These are phyloP conservation scores for Chlorella sp. DNA, from an alignment of 139 green algal species.

Conservation along the genomic window DNA sequence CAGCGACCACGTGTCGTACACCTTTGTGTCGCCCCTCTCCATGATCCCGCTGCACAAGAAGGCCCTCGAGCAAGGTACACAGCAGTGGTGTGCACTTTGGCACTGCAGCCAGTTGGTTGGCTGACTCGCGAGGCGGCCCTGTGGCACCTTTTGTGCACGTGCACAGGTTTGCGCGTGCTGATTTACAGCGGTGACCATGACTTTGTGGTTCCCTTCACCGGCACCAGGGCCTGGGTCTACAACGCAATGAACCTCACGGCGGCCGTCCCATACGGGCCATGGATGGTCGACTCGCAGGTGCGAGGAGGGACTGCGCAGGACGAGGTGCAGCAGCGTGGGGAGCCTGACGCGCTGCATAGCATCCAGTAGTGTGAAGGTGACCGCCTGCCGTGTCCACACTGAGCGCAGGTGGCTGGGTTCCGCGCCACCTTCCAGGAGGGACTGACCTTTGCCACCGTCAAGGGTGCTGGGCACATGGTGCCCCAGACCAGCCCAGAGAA, in stretches of 20 bases:
- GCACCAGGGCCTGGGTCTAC: conserved; percentile 33
- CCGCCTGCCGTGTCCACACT: no score
- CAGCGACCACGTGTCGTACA: conserved; percentile 31
- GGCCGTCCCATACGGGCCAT: conserved; percentile 4
- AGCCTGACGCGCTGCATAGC: no score
- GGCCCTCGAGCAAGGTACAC: conserved; percentile 26
- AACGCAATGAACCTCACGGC: conserved; percentile 7
- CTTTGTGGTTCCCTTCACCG: conserved; percentile 42
- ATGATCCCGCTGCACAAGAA: conserved; percentile 46
- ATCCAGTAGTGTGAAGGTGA: no score
- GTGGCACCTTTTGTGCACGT: neutral
- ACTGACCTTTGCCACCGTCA: conserved; percentile 68
- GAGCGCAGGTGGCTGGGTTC: conserved; percentile 70
- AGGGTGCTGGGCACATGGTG: conserved; percentile 76
- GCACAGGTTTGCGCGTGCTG: conserved; percentile 24
- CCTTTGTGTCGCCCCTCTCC: conserved; percentile 18
- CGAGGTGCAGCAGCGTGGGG: no score
- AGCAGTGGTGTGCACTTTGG: no score
- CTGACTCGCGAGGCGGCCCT: no score
- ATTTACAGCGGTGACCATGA: conserved; percentile 39
- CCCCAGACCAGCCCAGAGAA: conserved; percentile 62
- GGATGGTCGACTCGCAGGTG: conserved; percentile 26
- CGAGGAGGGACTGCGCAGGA: no score
- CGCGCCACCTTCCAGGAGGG: conserved; percentile 41
- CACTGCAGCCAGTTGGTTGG: no score